These are phyloP conservation scores for Coprinopsis sp. DNA, from an alignment of 768 basidiomycete genomes.

Conservation along the genomic window DNA sequence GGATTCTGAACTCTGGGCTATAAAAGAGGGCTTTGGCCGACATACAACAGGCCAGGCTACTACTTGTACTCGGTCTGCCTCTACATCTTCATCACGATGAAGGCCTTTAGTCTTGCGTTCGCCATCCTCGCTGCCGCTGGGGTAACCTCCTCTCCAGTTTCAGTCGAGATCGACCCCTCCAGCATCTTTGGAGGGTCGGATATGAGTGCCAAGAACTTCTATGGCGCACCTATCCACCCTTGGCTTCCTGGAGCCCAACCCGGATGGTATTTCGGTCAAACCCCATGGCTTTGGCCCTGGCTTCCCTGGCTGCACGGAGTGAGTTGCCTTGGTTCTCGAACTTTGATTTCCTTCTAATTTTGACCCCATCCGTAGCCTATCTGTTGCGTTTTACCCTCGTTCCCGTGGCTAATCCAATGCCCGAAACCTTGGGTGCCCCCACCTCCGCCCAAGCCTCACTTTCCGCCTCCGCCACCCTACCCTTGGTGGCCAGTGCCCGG, in stretches of 20 bases:
- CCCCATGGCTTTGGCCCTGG: conserved; percentile 22
- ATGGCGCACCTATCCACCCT: conserved; percentile 35
- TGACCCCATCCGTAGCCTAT: conserved; percentile 2
- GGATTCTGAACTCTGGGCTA: too few species aligned
- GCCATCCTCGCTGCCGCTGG: conserved; percentile 1
- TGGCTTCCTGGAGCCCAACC: conserved; percentile 30
- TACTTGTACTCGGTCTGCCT: too few species aligned
- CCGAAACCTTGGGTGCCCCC: conserved; percentile 19
- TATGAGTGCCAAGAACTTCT: conserved; percentile 28
- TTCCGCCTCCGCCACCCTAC: conserved; percentile 5
- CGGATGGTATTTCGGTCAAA: conserved; percentile 40
- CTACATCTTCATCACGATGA: too few species aligned
- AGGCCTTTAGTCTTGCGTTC: not conserved
- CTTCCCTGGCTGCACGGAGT: conserved; percentile 31
- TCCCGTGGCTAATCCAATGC: conserved; percentile 28
- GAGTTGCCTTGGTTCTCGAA: conserved; percentile 20
- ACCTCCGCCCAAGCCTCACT: conserved; percentile 1
- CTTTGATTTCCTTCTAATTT: conserved; percentile 17
- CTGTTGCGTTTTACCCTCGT: conserved; percentile 13
- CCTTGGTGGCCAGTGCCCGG: conserved; percentile 6
- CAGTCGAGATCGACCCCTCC: conserved; percentile 5
- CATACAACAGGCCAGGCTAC: too few species aligned
- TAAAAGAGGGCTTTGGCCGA: too few species aligned
- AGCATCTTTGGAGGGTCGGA: conserved; percentile 19
- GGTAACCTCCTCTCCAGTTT: not conserved